phyloP scores from a whole-genome alignment of 306 rosid genomes.

The Acacia melanoxylon region DNA sequence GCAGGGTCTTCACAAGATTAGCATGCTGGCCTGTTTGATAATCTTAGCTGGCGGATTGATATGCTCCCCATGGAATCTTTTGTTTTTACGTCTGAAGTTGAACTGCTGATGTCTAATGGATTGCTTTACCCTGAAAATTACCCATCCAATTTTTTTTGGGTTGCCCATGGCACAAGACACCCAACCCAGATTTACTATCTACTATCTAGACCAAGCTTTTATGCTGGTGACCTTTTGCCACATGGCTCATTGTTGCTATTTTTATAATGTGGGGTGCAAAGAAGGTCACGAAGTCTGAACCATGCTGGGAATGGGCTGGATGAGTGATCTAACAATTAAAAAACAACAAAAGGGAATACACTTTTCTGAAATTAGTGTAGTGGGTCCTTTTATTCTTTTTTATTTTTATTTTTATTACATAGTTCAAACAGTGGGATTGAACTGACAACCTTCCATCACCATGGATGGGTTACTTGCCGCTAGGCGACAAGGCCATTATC shows the following conservation, averaged over 20 bases:
- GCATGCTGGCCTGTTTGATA: constrained; percentile 94
- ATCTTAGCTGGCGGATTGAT: constrained; percentile 96
- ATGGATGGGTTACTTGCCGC: background rate
- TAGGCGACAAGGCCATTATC: background rate
- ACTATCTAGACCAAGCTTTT: background rate
- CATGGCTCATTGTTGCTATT: background rate
- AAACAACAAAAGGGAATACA: background rate
- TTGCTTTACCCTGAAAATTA: constrained; percentile 55
- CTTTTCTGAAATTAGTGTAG: background rate
- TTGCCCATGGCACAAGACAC: constrained; percentile 4
- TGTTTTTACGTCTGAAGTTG: constrained; percentile 85
- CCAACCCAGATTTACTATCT: background rate
- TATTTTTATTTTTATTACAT: background rate
- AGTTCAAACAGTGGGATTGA: background rate
- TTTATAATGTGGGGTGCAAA: background rate
- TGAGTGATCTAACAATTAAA: background rate
- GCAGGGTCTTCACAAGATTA: constrained; percentile 99
- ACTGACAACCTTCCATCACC: background rate
- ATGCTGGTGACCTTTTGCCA: constrained; percentile 11
- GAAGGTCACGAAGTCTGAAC: constrained; percentile 12
- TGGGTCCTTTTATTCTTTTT: background rate
- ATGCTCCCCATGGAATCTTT: constrained; percentile 92
- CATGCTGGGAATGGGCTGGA: constrained; percentile 3
- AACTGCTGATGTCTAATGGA: constrained; percentile 68
- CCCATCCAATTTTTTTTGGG: constrained; percentile 18